phyloP scores from a whole-genome alignment of 441 rosid genomes.

The Viola pubescens region DNA sequence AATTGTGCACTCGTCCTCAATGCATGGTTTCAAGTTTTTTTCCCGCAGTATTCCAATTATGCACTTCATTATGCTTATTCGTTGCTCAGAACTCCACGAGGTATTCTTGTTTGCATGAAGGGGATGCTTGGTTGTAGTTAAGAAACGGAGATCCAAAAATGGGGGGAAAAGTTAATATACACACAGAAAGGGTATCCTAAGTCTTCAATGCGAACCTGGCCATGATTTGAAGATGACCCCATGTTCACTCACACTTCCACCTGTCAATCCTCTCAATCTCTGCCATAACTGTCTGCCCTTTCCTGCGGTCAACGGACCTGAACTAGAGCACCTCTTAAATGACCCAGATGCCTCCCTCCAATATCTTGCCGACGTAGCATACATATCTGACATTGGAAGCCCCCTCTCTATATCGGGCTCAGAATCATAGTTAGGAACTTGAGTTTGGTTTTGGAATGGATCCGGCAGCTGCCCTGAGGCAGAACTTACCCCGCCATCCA shows the following conservation, averaged over 20 bases:
- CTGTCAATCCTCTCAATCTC: slow-evolving; percentile 48
- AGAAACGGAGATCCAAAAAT: slow-evolving; percentile 6
- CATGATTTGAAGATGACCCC: slow-evolving; percentile 35
- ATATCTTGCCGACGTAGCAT: slow-evolving; percentile 36
- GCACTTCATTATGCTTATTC: slow-evolving; percentile 12
- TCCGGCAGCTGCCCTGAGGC: slow-evolving; percentile 38
- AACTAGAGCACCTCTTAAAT: slow-evolving; percentile 56
- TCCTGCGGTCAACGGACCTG: slow-evolving; percentile 59
- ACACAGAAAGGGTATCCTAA: slow-evolving; percentile 6
- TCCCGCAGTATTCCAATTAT: neutral
- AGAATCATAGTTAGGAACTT: slow-evolving; percentile 43
- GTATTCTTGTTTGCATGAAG: neutral
- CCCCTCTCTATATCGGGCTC: slow-evolving; percentile 66
- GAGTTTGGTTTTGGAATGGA: slow-evolving; percentile 29
- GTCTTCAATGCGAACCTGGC: slow-evolving; percentile 51
- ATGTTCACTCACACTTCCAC: slow-evolving; percentile 72
- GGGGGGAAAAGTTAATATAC: slow-evolving; percentile 2
- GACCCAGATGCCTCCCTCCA: slow-evolving; percentile 37
- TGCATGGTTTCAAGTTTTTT: slow-evolving; percentile 1
- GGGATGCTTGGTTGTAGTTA: slow-evolving; percentile 3
- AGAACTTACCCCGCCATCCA: slow-evolving; percentile 36
- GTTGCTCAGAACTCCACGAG: neutral
- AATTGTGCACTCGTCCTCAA: neutral
- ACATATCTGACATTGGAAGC: slow-evolving; percentile 36
- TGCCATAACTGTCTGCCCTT: slow-evolving; percentile 58